A percentile compares a stretch with the other conserved stretches of the same genome.
Evolutionary conservation across 2,329 filamentous ascomycete species (phyloP).

Genomic region (Penicillium sp.): DNA sequence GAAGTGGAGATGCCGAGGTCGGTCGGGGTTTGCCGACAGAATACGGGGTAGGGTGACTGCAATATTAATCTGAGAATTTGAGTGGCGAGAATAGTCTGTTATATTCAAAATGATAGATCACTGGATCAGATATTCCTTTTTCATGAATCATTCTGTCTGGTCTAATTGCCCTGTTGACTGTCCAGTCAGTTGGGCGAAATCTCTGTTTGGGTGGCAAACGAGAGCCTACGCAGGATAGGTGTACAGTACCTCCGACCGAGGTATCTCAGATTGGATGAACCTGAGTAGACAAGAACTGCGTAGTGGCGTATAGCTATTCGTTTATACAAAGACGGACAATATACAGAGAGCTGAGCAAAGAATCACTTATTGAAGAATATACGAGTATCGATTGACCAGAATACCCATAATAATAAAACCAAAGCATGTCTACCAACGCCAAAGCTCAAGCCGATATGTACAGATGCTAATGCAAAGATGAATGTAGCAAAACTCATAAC

Average conservation of each 20-base stretch:
- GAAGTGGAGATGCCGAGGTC: constrained; percentile 28
- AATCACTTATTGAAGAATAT: neutral
- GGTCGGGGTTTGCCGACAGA: constrained; percentile 23
- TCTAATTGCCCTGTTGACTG: neutral
- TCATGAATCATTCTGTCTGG: no score
- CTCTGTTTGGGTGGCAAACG: constrained; percentile 21
- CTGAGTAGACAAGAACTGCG: no score
- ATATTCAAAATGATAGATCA: no score
- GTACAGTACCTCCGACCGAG: no score
- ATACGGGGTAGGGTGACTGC: neutral
- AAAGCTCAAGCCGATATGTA: constrained; percentile 15
- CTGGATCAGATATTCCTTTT: no score
- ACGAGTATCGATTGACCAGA: neutral
- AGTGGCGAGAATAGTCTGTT: no score
- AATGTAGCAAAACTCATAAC: constrained; percentile 31
- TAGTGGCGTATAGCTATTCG: no score
- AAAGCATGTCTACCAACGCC: constrained; percentile 15
- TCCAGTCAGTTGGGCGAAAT: constrained; percentile 8
- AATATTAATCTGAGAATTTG: no score
- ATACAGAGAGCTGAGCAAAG: no score
- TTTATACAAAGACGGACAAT: neutral
- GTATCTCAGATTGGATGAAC: neutral
- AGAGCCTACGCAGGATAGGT: no score
- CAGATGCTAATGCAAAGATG: constrained; percentile 17
- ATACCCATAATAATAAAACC: neutral